Base-by-base conservation (phyloP, 257 asterid genomes). In the Scutellaria barbata region DNA sequence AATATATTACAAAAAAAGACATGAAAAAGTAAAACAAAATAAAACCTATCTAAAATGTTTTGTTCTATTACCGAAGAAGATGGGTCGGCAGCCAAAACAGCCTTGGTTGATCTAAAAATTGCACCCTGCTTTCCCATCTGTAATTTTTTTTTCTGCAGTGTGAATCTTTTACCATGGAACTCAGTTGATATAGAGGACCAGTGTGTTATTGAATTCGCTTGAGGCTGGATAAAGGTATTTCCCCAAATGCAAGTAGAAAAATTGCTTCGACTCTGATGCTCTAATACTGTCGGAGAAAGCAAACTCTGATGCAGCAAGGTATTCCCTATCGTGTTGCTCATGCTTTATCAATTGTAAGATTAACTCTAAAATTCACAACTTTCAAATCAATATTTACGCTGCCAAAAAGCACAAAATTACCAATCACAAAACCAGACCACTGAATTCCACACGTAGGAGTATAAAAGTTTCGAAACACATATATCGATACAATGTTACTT, bases 291-390 rank as follows among this genome's bases (percentile, higher is more conserved):
- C 4, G 88, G 80, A 68, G 92, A 82, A 81, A 83, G 88, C 46
- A 79, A 84, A 77, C 87, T 84, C 85, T 78, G 95, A 76, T 80
- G 89, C 84, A 85, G 79, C 89, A 86, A 84, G 82, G 86, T 88
- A 86, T 90, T 90, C 90, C 98, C 86, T 39, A 92, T 69, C 40
- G 92, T 56, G 76, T 76, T 90, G 79, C 89, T 92, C 99, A 92
- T 90, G 62, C 50, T 78, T 76, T 72, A 62, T 74, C 81, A 77
- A 71, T 69, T 76, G 63, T 61, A 73, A 61, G 68, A 77, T 41
- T 64, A 68, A 75, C 68, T 52, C 73, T 22, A 63, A 52, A 71
- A 53, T 37, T 37, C 77, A 63, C 69, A 42, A 63, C 59, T 66
- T 59, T 54, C 56, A 75, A 61, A 52, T 55, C 77, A 74, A 77